Conservation (phyloP, 352 stramenopile species). For the Saprolegnia parasitica region DNA sequence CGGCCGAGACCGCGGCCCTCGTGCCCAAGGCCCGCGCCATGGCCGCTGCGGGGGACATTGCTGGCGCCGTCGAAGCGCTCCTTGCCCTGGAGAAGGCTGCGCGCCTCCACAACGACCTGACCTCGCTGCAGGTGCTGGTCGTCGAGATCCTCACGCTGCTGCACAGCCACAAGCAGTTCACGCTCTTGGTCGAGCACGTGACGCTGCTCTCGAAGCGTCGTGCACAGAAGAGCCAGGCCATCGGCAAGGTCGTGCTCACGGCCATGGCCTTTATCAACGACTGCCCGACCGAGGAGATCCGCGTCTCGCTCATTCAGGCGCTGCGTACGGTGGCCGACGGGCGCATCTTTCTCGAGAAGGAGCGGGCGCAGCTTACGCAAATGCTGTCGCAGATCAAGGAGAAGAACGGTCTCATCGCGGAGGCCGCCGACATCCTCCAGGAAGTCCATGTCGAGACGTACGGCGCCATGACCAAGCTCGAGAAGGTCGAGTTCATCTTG, state of each 20-base stretch:
- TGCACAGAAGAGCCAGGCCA: conserved; percentile 81
- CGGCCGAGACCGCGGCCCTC: conserved; percentile 55
- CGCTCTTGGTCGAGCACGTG: conserved; percentile 84
- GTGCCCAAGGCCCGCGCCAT: conserved; percentile 61
- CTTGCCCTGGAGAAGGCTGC: conserved; percentile 82
- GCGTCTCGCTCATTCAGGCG: conserved; percentile 91
- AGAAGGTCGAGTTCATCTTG: conserved; percentile 99
- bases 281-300: conserved; percentile 76
- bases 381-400: conserved; percentile 92
- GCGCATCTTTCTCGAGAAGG: conserved; percentile 97
- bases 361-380: conserved; percentile 91
- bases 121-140: conserved; percentile 80
- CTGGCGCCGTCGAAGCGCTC: conserved; percentile 74
- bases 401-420: conserved; percentile 86
- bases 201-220: conserved; percentile 83
- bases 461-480: conserved; percentile 95
- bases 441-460: conserved; percentile 99
- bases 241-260: conserved; percentile 80
- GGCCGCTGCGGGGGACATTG: conserved; percentile 68
- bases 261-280: conserved; percentile 77
- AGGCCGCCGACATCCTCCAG: conserved; percentile 93
- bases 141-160: conserved; percentile 71
- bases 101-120: conserved; percentile 75
- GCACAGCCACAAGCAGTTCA: conserved; percentile 81
- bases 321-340: conserved; percentile 93